Percentiles rank a stretch among this genome's conserved stretches.
Conservation (phyloP, 495 filamentous ascomycete species). For the Tuber borchii region DNA sequence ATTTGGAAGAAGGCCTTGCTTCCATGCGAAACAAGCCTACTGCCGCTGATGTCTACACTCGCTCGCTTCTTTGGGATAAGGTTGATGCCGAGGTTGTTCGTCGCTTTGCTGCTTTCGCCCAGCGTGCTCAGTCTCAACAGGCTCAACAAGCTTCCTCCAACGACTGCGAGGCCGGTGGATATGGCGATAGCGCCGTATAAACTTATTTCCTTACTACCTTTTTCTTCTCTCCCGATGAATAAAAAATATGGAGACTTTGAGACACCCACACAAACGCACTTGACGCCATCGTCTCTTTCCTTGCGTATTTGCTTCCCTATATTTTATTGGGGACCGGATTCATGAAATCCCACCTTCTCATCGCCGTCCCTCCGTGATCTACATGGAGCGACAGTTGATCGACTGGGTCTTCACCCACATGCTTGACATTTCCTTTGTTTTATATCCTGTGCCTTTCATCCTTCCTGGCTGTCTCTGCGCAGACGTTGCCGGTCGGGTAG, state of each 20-base stretch:
- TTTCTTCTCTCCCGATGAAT: conserved; percentile 12
- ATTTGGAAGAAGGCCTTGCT: conserved; percentile 75
- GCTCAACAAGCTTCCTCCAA: conserved; percentile 37
- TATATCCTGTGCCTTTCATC: conserved; percentile 20
- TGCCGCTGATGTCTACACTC: conserved; percentile 81
- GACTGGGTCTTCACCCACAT: conserved; percentile 40
- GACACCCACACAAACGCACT: conserved; percentile 27
- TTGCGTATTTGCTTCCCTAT: conserved; percentile 27
- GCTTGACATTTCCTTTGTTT: conserved; percentile 37
- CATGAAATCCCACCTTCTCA: conserved; percentile 1
- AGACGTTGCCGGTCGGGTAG: not conserved
- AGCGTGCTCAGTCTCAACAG: conserved; percentile 40
- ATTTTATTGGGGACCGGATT: conserved; percentile 1
- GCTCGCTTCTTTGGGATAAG: conserved; percentile 88
- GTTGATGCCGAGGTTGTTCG: conserved; percentile 86
- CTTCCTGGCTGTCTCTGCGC: conserved; percentile 17
- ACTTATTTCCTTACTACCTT: conserved; percentile 7
- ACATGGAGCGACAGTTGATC: conserved; percentile 11
- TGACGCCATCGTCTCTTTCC: conserved; percentile 31
- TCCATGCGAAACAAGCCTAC: conserved; percentile 66
- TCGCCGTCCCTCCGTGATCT: conserved; percentile 15
- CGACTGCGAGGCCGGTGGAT: conserved; percentile 36
- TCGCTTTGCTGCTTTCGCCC: conserved; percentile 81
- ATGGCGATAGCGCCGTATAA: conserved; percentile 38
- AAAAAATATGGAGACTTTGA: conserved; percentile 24